phyloP scores from a whole-genome alignment of 2,329 filamentous ascomycete genomes.

The Uncinocarpus reesii region DNA sequence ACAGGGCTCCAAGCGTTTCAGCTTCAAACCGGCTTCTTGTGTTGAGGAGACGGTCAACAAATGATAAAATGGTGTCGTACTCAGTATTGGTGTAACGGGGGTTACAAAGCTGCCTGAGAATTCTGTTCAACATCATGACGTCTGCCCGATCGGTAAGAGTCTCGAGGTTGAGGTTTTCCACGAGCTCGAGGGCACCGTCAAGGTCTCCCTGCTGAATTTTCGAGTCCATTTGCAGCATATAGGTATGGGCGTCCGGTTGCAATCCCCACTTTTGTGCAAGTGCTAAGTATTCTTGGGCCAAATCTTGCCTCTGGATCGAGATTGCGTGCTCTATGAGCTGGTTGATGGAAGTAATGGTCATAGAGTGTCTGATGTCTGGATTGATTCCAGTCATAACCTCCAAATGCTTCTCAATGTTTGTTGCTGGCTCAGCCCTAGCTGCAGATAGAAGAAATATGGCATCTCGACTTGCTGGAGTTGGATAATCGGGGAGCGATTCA shows the following conservation, averaged over 20 bases:
- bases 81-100: slow-evolving; percentile 62
- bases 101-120: slow-evolving; percentile 39
- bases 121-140: slow-evolving; percentile 58
- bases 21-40: slow-evolving; percentile 60
- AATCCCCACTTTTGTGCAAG: slow-evolving; percentile 58
- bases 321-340: slow-evolving; percentile 62
- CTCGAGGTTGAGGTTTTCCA: slow-evolving; percentile 46
- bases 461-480: slow-evolving; percentile 56
- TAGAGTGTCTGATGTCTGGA: slow-evolving; percentile 38
- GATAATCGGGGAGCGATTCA: slow-evolving; percentile 34
- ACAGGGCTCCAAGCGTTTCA: slow-evolving; percentile 63
- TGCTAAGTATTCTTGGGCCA: slow-evolving; percentile 62
- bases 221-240: slow-evolving; percentile 64
- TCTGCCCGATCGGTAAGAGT: slow-evolving; percentile 49
- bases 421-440: slow-evolving; percentile 57
- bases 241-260: slow-evolving; percentile 57
- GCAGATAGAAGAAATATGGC: slow-evolving; percentile 66
- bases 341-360: slow-evolving; percentile 67
- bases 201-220: slow-evolving; percentile 63
- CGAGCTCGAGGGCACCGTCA: slow-evolving; percentile 46
- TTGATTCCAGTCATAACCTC: slow-evolving; percentile 48
- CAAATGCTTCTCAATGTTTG: slow-evolving; percentile 65
- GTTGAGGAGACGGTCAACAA: slow-evolving; percentile 63
- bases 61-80: slow-evolving; percentile 62
- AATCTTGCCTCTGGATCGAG: slow-evolving; percentile 56